These are phyloP conservation scores for Fusarium protoensiforme DNA, from an alignment of 2,329 filamentous ascomycete species.

Conservation along the genomic window DNA sequence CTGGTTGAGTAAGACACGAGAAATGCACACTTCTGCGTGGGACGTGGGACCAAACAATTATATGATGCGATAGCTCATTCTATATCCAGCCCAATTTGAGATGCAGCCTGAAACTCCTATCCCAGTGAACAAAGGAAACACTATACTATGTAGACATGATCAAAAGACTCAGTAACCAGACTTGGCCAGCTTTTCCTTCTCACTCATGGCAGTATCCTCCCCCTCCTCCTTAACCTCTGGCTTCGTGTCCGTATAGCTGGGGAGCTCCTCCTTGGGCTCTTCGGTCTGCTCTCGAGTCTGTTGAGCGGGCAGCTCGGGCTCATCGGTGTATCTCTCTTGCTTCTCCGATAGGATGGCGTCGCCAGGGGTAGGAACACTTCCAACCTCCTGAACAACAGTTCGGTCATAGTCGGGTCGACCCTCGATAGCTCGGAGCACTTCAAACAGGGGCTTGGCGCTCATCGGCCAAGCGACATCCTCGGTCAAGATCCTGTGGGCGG, in stretches of 20 bases:
- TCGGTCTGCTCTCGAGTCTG: background rate
- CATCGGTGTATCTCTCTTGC: constrained; percentile 32
- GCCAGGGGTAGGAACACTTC: constrained; percentile 29
- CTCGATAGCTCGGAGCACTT: constrained; percentile 53
- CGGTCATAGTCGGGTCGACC: constrained; percentile 44
- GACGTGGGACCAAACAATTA: background rate
- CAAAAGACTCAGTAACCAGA: constrained; percentile 26
- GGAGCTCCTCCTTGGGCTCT: constrained; percentile 33
- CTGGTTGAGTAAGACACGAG: background rate
- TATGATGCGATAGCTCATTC: background rate
- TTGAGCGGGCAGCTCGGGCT: background rate
- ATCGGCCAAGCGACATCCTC: constrained; percentile 55
- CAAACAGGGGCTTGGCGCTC: constrained; percentile 51
- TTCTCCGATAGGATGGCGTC: constrained; percentile 46
- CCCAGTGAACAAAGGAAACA: background rate
- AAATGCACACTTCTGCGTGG: background rate
- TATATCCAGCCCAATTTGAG: background rate
- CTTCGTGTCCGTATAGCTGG: constrained; percentile 25
- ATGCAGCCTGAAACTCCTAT: background rate
- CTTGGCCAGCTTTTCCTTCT: constrained; percentile 44
- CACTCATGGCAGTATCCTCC: constrained; percentile 24
- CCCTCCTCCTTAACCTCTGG: constrained; percentile 20
- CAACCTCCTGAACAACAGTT: constrained; percentile 43
- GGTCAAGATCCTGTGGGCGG: constrained; percentile 49
- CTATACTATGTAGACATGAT: background rate